A percentile compares a stretch with the other conserved stretches of the same genome.
phyloP scores from a whole-genome alignment of 768 basidiomycete species.

The Pleurotus ostreatus region DNA sequence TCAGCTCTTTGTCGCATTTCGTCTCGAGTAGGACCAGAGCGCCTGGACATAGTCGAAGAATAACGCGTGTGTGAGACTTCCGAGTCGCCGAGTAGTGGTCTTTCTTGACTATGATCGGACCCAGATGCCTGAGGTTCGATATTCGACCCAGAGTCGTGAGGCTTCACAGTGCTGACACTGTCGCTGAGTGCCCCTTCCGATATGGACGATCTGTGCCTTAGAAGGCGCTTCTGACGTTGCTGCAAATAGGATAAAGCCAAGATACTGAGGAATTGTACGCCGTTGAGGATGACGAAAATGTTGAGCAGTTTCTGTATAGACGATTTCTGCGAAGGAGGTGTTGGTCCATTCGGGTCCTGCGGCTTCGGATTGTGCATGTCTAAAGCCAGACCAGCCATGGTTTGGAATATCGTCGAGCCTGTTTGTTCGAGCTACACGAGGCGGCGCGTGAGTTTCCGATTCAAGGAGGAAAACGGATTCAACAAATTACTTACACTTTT shows the following conservation, averaged over 20 bases:
- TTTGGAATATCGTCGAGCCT: conserved; percentile 70
- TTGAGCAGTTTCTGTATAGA: conserved; percentile 53
- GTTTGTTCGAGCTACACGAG: conserved; percentile 62
- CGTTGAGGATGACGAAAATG: conserved; percentile 52
- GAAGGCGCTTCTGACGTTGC: conserved; percentile 27
- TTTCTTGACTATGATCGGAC: neutral
- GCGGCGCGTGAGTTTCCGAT: neutral
- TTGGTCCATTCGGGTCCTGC: conserved; percentile 12
- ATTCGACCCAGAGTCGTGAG: neutral
- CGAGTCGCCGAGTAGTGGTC: neutral
- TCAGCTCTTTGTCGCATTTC: conserved; percentile 22
- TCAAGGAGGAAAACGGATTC: neutral
- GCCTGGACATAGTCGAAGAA: conserved; percentile 16
- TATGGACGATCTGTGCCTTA: neutral
- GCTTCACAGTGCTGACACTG: neutral
- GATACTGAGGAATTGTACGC: conserved; percentile 51
- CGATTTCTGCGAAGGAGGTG: conserved; percentile 16
- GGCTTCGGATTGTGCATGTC: conserved; percentile 37
- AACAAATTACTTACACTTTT: conserved; percentile 54
- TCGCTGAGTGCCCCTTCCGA: conserved; percentile 11
- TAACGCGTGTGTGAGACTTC: conserved; percentile 1
- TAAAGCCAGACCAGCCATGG: conserved; percentile 64
- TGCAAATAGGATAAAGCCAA: conserved; percentile 47
- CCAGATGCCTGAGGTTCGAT: neutral
- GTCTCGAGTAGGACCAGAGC: conserved; percentile 17